A percentile compares a stretch with the other conserved stretches of the same genome.
Evolutionary conservation across 2,329 filamentous ascomycete species (phyloP).

Genomic region (Cladophialophora bantiana): DNA sequence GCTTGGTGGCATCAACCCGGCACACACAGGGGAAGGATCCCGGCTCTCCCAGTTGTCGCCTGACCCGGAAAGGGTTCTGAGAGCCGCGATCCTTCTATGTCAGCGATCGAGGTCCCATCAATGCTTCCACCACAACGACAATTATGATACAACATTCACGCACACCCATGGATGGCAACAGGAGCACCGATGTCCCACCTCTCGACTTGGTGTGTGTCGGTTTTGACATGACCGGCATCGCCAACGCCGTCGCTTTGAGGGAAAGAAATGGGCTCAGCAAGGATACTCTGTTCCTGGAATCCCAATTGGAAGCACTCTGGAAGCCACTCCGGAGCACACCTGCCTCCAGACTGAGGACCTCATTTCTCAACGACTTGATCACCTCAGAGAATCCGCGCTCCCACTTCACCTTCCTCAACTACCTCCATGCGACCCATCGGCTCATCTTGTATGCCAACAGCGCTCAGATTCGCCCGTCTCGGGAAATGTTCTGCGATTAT

Average conservation of each 20-base stretch:
- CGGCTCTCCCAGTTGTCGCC: neutral
- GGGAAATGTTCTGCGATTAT: constrained; percentile 35
- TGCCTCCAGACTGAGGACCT: constrained; percentile 28
- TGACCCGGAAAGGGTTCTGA: neutral
- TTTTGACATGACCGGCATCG: constrained; percentile 33
- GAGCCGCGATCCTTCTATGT: neutral
- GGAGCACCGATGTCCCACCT: neutral
- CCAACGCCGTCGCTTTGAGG: constrained; percentile 33
- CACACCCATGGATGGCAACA: neutral
- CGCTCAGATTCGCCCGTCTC: constrained; percentile 26
- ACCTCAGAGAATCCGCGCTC: constrained; percentile 38
- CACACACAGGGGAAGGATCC: neutral
- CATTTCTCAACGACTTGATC: constrained; percentile 38
- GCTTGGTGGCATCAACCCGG: neutral
- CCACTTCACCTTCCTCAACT: constrained; percentile 38
- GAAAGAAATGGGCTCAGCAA: constrained; percentile 29
- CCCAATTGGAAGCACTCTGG: constrained; percentile 29
- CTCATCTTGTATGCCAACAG: constrained; percentile 34
- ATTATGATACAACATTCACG: neutral
- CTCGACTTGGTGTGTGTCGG: constrained; percentile 37
- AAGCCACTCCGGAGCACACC: constrained; percentile 27
- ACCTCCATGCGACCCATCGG: constrained; percentile 34
- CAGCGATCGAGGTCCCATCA: constrained; percentile 11
- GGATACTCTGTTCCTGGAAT: constrained; percentile 34
- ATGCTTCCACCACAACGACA: neutral